A percentile compares a stretch with the other conserved stretches of the same genome.
Conservation (phyloP, 345 rosid genomes). For the Brassica cretica region DNA sequence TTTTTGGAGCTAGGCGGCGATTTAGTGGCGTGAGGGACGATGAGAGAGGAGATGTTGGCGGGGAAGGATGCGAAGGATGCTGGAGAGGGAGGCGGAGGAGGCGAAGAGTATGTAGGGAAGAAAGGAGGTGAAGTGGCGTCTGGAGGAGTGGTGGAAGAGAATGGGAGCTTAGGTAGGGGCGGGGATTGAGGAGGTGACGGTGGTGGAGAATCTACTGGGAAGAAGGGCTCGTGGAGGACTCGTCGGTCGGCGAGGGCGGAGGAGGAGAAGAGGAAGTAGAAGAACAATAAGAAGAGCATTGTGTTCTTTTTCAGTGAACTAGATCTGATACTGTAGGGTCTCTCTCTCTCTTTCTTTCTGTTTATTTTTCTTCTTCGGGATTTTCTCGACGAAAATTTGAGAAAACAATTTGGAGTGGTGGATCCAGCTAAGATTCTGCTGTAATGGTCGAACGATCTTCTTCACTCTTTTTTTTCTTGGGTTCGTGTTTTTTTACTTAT, state of each 20-base stretch:
- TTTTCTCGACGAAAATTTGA: conserved; percentile 8
- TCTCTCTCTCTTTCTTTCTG: conserved; percentile 10
- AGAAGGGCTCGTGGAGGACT: conserved; percentile 73
- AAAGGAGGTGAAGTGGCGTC: conserved; percentile 59
- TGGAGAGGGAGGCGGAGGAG: conserved; percentile 84
- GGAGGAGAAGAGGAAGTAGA: conserved; percentile 11
- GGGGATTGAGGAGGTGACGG: conserved; percentile 49
- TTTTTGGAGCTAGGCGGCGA: conserved; percentile 50
- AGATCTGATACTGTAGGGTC: conserved; percentile 21
- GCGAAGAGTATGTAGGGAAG: conserved; percentile 67
- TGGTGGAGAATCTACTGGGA: conserved; percentile 52
- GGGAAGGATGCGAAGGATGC: conserved; percentile 79
- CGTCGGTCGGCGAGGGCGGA: conserved; percentile 46
- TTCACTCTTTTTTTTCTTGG: neutral
- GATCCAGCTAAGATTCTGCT: conserved; percentile 90
- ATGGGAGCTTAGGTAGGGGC: conserved; percentile 56
- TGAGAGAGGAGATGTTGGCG: conserved; percentile 84
- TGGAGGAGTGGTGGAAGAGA: conserved; percentile 50
- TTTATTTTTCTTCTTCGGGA: conserved; percentile 5
- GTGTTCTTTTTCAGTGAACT: conserved; percentile 31
- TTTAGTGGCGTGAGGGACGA: conserved; percentile 61
- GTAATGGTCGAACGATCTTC: conserved; percentile 35
- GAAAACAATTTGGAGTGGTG: neutral
- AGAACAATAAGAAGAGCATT: conserved; percentile 47
- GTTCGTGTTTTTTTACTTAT: neutral